phyloP scores from a whole-genome alignment of 106 monocot genomes.

The Phalaenopsis equestris region DNA sequence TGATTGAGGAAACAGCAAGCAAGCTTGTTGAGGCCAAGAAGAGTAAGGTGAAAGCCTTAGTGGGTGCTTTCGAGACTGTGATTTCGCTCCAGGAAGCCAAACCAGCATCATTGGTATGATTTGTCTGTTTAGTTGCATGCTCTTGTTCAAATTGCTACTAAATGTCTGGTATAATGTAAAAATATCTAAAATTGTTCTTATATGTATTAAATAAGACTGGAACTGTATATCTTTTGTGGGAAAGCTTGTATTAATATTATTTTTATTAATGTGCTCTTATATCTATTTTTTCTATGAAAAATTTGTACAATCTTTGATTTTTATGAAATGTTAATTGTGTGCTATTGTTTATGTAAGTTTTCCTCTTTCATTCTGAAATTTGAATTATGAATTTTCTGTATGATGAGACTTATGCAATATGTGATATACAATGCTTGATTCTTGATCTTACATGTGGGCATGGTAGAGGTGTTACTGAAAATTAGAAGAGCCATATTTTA shows the following conservation, averaged over 20 bases:
- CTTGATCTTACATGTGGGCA: no score
- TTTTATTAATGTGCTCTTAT: not conserved
- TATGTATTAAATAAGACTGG: not conserved
- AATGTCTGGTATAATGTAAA: not conserved
- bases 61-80: conserved; percentile 95
- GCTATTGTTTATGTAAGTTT: not conserved
- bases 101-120: conserved; percentile 15
- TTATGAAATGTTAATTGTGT: not conserved
- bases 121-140: not conserved
- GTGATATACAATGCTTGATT: no score
- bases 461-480: no score
- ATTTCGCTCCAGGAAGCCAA: conserved; percentile 84
- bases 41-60: conserved; percentile 93
- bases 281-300: not conserved
- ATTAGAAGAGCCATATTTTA: no score
- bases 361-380: not conserved
- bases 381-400: not conserved
- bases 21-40: conserved; percentile 63
- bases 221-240: not conserved
- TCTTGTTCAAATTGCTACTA: not conserved
- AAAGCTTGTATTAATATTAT: not conserved
- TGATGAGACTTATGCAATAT: not conserved
- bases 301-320: not conserved
- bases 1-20: conserved; percentile 76
- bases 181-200: not conserved